Percentiles rank a stretch among this genome's conserved stretches.
These are phyloP conservation scores for Candida qinlingensis DNA, from an alignment of 805 yeast species.

Conservation along the genomic window DNA sequence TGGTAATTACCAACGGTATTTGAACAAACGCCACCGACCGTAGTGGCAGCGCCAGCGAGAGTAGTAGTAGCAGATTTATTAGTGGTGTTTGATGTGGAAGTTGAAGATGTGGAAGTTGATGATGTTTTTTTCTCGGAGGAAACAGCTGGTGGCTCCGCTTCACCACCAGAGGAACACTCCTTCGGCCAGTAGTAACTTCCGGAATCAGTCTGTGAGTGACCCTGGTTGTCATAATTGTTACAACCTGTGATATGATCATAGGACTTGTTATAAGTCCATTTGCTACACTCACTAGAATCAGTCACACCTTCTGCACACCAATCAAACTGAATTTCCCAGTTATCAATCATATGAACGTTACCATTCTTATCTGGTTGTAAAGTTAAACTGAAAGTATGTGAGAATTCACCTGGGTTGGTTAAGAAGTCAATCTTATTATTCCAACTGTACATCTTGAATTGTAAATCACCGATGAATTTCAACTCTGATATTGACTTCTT, in stretches of 20 bases:
- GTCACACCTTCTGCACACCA: constrained; percentile 14
- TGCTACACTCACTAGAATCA: constrained; percentile 15
- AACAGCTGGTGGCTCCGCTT: too few relatives aligned
- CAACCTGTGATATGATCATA: constrained; percentile 23
- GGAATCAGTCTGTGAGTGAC: constrained; percentile 17
- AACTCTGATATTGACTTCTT: constrained; percentile 8
- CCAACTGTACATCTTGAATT: constrained; percentile 6
- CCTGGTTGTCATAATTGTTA: constrained; percentile 17
- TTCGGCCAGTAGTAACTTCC: constrained; percentile 20
- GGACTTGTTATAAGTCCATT: constrained; percentile 17
- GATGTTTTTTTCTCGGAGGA: background rate
- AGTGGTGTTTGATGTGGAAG: background rate
- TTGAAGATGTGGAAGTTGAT: background rate
- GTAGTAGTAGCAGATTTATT: background rate
- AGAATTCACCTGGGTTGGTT: constrained; percentile 9
- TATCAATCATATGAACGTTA: constrained; percentile 5
- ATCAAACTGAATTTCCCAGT: constrained; percentile 11
- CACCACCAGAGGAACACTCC: constrained; percentile 12
- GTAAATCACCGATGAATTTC: constrained; percentile 9
- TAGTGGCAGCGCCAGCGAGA: background rate
- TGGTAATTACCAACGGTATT: constrained; percentile 5
- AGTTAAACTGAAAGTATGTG: constrained; percentile 5
- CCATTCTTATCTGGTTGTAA: constrained; percentile 1
- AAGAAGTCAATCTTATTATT: constrained; percentile 6
- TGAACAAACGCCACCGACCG: background rate